Evolutionary conservation across 1,284 basidiomycete genomes (phyloP).

Genomic region (Mycosarcoma mackinlayi): DNA sequence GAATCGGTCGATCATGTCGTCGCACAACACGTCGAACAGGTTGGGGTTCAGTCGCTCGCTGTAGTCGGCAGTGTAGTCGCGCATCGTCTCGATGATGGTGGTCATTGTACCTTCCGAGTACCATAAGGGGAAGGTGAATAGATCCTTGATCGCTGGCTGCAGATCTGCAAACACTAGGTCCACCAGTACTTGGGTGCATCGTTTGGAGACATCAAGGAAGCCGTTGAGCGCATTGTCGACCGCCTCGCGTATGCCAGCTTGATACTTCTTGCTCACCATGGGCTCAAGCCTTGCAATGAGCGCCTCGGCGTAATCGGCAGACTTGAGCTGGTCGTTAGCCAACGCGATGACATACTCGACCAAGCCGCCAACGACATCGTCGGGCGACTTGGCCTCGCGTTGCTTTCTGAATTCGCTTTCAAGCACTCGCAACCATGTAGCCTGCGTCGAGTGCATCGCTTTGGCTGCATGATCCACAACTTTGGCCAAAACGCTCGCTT

Average conservation of each 20-base stretch:
- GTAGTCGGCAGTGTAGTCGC: conserved; percentile 94
- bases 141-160: conserved; percentile 83
- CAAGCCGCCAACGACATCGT: conserved; percentile 86
- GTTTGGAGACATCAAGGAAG: conserved; percentile 96
- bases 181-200: conserved; percentile 92
- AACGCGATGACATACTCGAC: conserved; percentile 97
- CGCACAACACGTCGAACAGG: conserved; percentile 89
- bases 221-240: conserved; percentile 97
- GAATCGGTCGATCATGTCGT: conserved; percentile 92
- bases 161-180: conserved; percentile 95
- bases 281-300: conserved; percentile 86
- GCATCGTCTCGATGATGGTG: conserved; percentile 92
- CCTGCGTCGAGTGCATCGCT: conserved; percentile 89
- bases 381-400: conserved; percentile 79
- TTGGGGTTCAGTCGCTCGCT: conserved; percentile 89
- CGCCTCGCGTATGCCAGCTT: conserved; percentile 81
- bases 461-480: conserved; percentile 89
- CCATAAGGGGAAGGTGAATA: conserved; percentile 80
- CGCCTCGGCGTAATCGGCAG: conserved; percentile 90
- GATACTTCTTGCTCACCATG: conserved; percentile 92
- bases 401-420: conserved; percentile 89
- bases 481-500: conserved; percentile 89
- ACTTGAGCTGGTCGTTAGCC: conserved; percentile 98
- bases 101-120: conserved; percentile 76
- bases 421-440: conserved; percentile 85